These are phyloP conservation scores for Paecilomyces dactylethromorphus DNA, from an alignment of 2,329 filamentous ascomycete species.

Conservation along the genomic window DNA sequence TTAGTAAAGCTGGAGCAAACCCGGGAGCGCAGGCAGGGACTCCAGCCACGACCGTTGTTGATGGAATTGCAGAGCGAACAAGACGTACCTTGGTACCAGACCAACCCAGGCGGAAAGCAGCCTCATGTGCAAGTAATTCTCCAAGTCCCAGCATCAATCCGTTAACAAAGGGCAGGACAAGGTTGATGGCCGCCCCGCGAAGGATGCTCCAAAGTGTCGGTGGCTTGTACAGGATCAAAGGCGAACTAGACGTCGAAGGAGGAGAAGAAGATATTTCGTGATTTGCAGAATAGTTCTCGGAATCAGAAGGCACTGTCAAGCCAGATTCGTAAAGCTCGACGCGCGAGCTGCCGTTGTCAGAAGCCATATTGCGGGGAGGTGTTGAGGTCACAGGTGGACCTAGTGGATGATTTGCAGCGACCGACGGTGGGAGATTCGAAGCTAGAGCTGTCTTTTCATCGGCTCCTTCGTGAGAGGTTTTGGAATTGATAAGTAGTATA, in stretches of 20 bases:
- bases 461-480: not conserved
- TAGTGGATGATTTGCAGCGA: not conserved
- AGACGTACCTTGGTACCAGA: constrained; percentile 76
- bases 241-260: constrained; percentile 30
- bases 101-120: constrained; percentile 90
- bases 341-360: constrained; percentile 22
- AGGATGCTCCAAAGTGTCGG: constrained; percentile 81
- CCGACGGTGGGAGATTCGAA: not conserved
- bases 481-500: not conserved
- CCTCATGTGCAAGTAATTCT: constrained; percentile 93
- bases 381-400: constrained; percentile 10
- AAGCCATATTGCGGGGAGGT: constrained; percentile 21
- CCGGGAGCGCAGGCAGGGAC: not conserved
- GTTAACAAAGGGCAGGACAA: constrained; percentile 93
- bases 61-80: not conserved
- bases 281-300: constrained; percentile 40
- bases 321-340: constrained; percentile 37
- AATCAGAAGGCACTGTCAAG: constrained; percentile 42
- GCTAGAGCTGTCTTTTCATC: not conserved
- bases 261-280: constrained; percentile 28
- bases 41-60: not conserved
- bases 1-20: not conserved
- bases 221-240: constrained; percentile 66
- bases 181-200: constrained; percentile 86
- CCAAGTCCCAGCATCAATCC: constrained; percentile 98